Conservation (phyloP, 768 basidiomycete species). For the Cubamyces lactineus region DNA sequence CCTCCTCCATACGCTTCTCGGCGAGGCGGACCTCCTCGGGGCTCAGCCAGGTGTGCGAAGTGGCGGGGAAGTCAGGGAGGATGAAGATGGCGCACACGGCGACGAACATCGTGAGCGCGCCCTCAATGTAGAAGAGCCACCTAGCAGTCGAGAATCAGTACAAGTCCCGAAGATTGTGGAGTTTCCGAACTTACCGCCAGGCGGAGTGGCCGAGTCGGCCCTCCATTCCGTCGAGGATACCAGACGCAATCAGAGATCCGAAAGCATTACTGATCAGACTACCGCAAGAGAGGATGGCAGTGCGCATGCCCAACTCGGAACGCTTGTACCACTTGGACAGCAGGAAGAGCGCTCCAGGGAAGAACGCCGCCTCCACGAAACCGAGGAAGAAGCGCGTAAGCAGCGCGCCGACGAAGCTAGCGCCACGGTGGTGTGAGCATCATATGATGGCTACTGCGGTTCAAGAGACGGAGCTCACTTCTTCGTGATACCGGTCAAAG, state of each 20-base stretch:
- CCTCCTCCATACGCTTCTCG: constrained; percentile 63
- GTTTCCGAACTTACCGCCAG: constrained; percentile 58
- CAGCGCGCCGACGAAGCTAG: constrained; percentile 60
- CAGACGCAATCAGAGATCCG: constrained; percentile 77
- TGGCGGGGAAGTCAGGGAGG: constrained; percentile 75
- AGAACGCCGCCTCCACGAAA: constrained; percentile 60
- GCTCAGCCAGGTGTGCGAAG: constrained; percentile 61
- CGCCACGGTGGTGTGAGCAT: background rate
- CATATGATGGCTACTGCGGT: constrained; percentile 14
- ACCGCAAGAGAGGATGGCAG: constrained; percentile 70
- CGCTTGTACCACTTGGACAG: constrained; percentile 76
- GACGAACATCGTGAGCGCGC: constrained; percentile 56
- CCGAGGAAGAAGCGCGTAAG: constrained; percentile 78
- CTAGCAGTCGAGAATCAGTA: constrained; percentile 37
- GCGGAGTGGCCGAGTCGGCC: constrained; percentile 67
- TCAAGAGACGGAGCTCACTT: constrained; percentile 19
- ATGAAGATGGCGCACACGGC: constrained; percentile 60
- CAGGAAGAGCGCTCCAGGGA: constrained; percentile 67
- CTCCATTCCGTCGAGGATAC: constrained; percentile 73
- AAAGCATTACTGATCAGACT: constrained; percentile 82
- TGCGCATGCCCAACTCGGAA: constrained; percentile 69
- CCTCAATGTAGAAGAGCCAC: constrained; percentile 77
- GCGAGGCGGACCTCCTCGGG: constrained; percentile 60
- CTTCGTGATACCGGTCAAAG: constrained; percentile 44
- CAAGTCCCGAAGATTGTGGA: background rate